A percentile compares a stretch with the other conserved stretches of the same genome.
These are phyloP conservation scores for Malassezia arunalokei DNA, from an alignment of 1,284 basidiomycete genomes.

Conservation along the genomic window DNA sequence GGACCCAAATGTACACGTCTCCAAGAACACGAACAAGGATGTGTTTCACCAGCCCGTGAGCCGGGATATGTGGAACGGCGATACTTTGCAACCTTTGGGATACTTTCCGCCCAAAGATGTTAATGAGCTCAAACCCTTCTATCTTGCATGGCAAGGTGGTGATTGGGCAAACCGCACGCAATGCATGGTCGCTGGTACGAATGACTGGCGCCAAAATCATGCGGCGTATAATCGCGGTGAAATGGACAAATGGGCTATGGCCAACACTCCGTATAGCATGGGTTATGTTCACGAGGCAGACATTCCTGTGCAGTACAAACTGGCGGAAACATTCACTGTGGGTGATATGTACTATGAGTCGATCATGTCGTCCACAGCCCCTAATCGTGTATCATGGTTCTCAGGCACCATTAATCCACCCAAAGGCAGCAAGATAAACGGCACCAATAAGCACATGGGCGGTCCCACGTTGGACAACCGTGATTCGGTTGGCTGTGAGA, in stretches of 20 bases:
- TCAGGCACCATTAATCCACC: constrained; percentile 18
- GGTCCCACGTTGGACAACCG: constrained; percentile 22
- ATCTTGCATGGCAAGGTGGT: constrained; percentile 30
- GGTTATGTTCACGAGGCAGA: constrained; percentile 27
- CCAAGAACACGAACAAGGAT: constrained; percentile 21
- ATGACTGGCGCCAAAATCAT: constrained; percentile 30
- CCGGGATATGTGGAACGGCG: neutral
- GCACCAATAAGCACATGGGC: constrained; percentile 8
- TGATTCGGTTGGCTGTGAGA: constrained; percentile 11
- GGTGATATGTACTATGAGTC: constrained; percentile 32
- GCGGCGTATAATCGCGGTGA: constrained; percentile 27
- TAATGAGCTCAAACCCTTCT: constrained; percentile 24
- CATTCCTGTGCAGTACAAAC: constrained; percentile 28
- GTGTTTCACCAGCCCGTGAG: constrained; percentile 23
- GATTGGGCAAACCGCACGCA: constrained; percentile 23
- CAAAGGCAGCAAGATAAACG: constrained; percentile 9
- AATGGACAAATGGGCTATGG: constrained; percentile 27
- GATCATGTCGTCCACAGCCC: constrained; percentile 26
- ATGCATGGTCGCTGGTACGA: constrained; percentile 31
- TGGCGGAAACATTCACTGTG: constrained; percentile 28
- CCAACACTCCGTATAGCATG: constrained; percentile 30
- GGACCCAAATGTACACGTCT: constrained; percentile 34
- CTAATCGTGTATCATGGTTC: constrained; percentile 27
- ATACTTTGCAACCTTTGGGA: neutral
- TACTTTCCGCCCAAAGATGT: constrained; percentile 13